Base-by-base conservation (phyloP, 2,329 filamentous ascomycete genomes). In the Penicillium sp. region DNA sequence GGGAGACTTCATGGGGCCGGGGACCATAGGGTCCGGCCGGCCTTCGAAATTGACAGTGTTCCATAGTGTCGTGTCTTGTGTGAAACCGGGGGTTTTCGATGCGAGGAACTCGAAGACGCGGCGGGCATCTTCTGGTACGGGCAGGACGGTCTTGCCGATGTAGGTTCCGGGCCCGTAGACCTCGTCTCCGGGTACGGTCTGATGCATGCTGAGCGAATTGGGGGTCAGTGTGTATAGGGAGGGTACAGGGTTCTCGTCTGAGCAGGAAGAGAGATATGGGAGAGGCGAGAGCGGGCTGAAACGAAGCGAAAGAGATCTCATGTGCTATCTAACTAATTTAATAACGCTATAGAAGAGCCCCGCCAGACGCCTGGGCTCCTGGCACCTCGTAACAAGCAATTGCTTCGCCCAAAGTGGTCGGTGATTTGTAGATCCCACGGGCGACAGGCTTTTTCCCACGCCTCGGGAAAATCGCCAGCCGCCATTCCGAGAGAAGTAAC, bases 1-100 rank as follows among this genome's bases (percentile, higher is more conserved):
- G n/a, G 73, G 71, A 1, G 75, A 67, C 57, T 79, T 80, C 50
- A 79, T 72, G 2, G 77, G 76, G 1, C 77, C 73, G 2, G 76
- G 77, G 4, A 79, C 70, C 32, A 75, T 69, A 9, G 77, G 75
- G 1, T 71, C 63, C 1, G 70, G 67, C 16, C 69, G 64, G 5
- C 77, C 77, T 5, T 70, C 64, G 53, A 80, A 79, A 5, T 67
- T 55, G 31, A 78, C 76, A 50, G 66, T 64, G 22, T 63, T 49
- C 64, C 61, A 67, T 49, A 52, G 29, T 9, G 51, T 49, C 7
- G 43, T 43, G 57, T 77, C 67, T 42, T 71, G 62, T 5, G 71
- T 76, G 55, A 79, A 79, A 6, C 70, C 72, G 2, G 76, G 76
- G 1, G 76, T 78, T 44, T 60, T 50, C 3, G 64, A 62, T 4